These are phyloP conservation scores for Asparagopsis taxiformis DNA, from an alignment of 31 red algal species.

Conservation along the genomic window DNA sequence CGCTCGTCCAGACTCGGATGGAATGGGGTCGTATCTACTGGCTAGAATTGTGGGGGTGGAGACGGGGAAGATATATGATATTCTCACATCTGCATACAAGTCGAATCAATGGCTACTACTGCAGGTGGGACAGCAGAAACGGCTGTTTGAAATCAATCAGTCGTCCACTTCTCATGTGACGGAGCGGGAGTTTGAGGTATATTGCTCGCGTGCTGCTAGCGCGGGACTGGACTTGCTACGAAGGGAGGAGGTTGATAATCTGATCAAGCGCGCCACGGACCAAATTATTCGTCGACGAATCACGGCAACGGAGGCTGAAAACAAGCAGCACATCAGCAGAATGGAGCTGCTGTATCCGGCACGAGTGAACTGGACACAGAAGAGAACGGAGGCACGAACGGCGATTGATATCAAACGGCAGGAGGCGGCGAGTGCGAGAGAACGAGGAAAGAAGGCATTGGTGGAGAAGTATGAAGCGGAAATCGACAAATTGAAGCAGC, in stretches of 20 bases:
- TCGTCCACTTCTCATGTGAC: slow-evolving; percentile 39
- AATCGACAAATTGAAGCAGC: slow-evolving; percentile 24
- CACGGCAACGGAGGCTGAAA: slow-evolving; percentile 53
- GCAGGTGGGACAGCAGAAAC: slow-evolving; percentile 34
- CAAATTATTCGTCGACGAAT: slow-evolving; percentile 7
- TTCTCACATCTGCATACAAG: slow-evolving; percentile 7
- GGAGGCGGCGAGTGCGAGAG: slow-evolving; percentile 13
- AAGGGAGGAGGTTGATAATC: slow-evolving; percentile 57
- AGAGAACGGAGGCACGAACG: slow-evolving; percentile 59
- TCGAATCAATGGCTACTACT: slow-evolving; percentile 44
- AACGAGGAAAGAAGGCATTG: slow-evolving; percentile 1
- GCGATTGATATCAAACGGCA: slow-evolving; percentile 51
- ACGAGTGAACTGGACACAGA: slow-evolving; percentile 67
- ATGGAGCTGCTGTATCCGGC: slow-evolving; percentile 68
- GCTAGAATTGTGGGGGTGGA: slow-evolving; percentile 56
- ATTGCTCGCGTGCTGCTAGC: slow-evolving; percentile 20
- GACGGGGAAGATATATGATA: slow-evolving; percentile 42
- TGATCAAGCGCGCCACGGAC: slow-evolving; percentile 21
- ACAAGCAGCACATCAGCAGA: slow-evolving; percentile 60
- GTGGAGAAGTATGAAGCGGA: slow-evolving; percentile 27
- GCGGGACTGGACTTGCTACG: slow-evolving; percentile 37
- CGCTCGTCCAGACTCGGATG: slow-evolving; percentile 4
- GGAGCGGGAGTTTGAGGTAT: slow-evolving; percentile 56
- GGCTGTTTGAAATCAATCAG: slow-evolving; percentile 38
- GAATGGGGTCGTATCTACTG: slow-evolving; percentile 50